Base-by-base conservation (phyloP, 1,139 yeast genomes). In the Candida pseudoviswanathii region DNA sequence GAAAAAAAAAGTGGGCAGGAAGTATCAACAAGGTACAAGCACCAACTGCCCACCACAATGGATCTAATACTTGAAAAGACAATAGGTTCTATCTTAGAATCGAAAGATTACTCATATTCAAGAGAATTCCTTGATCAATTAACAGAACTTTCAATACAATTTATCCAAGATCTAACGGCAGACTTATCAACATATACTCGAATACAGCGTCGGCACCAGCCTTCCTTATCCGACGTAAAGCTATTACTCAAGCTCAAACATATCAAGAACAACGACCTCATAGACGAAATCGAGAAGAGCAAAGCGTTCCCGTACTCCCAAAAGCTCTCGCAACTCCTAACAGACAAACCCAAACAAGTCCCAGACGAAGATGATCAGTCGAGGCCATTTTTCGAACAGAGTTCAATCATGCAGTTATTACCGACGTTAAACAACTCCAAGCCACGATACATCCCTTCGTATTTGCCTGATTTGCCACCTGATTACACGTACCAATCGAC, bases 391-490 rank as follows among this genome's bases (percentile, higher is more conserved):
- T 77, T 78, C 57, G 80, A 82, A 51, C 73, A 73, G 32, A 77
- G 80, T 47, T 82, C 79, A 51, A 73, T 81, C 4, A 69, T 81
- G 1, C 71, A 73, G 44, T 68, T 84, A 37, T 78, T 84, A 5
- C 88, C 94, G 0, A 75, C 84, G 16, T 71, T 76, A 10, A 71
- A 78, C 29, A 71, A 78, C 29, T 61, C 67, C 22, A 67, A 74
- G 38, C 84, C 83, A n/a, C 61, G 64, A 2, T 82, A 84, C 56
- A 77, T 89, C 3, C 96, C 96, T 0, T 60, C 70, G 3, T 90
- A 90, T 83, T 71, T 92, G 60, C 98, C 98, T 0, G 84, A 83
- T 24, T 75, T 91, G 36, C 98, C 98, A 1, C 97, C 98, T 0
- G 96, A 89, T 60, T 95, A 91, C 66, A 92, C 98, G 0, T 92